A percentile compares a stretch with the other conserved stretches of the same genome.
Evolutionary conservation across 208 protist genomes (phyloP).

Genomic region (Leishmania guyanensis): DNA sequence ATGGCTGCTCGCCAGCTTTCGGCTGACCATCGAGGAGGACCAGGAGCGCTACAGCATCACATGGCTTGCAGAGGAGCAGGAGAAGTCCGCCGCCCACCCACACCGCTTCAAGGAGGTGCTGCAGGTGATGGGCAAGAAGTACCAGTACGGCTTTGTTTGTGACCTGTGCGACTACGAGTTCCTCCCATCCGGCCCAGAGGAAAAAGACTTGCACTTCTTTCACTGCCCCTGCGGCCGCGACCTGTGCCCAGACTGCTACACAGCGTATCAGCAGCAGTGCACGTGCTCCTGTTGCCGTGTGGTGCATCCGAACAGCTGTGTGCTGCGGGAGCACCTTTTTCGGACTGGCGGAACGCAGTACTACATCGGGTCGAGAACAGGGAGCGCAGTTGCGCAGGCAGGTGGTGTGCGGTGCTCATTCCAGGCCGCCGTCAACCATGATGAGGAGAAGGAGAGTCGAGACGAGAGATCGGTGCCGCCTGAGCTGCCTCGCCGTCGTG

Average conservation of each 20-base stretch:
- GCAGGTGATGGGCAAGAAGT: constrained; percentile 54
- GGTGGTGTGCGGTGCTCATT: neutral
- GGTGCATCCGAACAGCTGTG: constrained; percentile 65
- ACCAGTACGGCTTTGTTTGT: constrained; percentile 84
- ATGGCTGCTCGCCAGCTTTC: constrained; percentile 59
- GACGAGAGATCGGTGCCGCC: neutral
- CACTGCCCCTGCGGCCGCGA: constrained; percentile 88
- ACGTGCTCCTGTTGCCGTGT: constrained; percentile 68
- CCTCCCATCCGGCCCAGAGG: constrained; percentile 39
- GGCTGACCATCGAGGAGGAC: constrained; percentile 69
- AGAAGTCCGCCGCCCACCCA: constrained; percentile 69
- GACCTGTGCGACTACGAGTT: constrained; percentile 86
- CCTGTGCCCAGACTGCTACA: constrained; percentile 80
- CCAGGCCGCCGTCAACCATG: neutral
- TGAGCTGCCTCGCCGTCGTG: constrained; percentile 3
- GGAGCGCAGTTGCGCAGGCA: neutral
- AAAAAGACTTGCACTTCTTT: constrained; percentile 67
- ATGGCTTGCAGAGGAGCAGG: constrained; percentile 84
- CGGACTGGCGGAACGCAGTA: constrained; percentile 23
- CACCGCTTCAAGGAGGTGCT: constrained; percentile 71
- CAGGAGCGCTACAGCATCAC: constrained; percentile 72
- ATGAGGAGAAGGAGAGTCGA: neutral
- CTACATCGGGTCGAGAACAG: constrained; percentile 1
- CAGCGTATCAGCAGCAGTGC: constrained; percentile 55
- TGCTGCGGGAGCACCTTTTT: constrained; percentile 58